Percentiles rank a stretch among this genome's conserved stretches.
These are phyloP conservation scores for Avena atlantica DNA, from an alignment of 176 grass and related monocot genomes.

Conservation along the genomic window DNA sequence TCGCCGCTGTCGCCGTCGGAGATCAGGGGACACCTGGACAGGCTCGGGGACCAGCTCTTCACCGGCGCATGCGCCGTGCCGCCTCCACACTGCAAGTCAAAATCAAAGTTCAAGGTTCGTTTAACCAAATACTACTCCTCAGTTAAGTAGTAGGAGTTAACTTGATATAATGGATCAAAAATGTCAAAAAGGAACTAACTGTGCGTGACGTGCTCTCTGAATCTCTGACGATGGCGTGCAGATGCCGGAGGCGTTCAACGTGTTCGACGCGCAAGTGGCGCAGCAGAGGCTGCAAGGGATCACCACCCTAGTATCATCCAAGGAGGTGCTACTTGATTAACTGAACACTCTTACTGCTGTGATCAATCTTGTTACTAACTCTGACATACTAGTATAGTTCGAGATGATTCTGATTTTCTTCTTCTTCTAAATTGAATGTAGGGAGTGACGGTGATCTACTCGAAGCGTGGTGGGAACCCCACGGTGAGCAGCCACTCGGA, in stretches of 20 bases:
- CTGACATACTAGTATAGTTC: too few relatives aligned
- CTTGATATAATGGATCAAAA: neutral
- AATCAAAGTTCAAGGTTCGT: conserved; percentile 66
- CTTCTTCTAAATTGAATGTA: neutral
- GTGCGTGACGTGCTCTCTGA: neutral
- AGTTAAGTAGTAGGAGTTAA: neutral
- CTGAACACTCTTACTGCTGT: neutral
- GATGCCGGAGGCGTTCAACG: conserved; percentile 86
- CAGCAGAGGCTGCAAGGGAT: conserved; percentile 66
- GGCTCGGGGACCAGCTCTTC: conserved; percentile 86
- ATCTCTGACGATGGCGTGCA: conserved; percentile 14
- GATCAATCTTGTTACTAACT: neutral
- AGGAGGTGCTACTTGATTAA: conserved; percentile 42
- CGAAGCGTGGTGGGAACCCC: conserved; percentile 80
- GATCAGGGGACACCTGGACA: conserved; percentile 80
- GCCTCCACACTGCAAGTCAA: conserved; percentile 55
- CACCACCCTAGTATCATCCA: conserved; percentile 67
- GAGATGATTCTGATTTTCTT: neutral
- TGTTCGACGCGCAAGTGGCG: conserved; percentile 72
- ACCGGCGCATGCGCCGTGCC: conserved; percentile 76
- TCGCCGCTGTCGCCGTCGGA: conserved; percentile 65
- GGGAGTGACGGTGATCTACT: conserved; percentile 87
- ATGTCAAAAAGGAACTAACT: neutral
- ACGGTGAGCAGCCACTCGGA: conserved; percentile 74
- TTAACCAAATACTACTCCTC: neutral